phyloP scores from a whole-genome alignment of 78 protist genomes.

The Neovahlkampfia damariscottae region DNA sequence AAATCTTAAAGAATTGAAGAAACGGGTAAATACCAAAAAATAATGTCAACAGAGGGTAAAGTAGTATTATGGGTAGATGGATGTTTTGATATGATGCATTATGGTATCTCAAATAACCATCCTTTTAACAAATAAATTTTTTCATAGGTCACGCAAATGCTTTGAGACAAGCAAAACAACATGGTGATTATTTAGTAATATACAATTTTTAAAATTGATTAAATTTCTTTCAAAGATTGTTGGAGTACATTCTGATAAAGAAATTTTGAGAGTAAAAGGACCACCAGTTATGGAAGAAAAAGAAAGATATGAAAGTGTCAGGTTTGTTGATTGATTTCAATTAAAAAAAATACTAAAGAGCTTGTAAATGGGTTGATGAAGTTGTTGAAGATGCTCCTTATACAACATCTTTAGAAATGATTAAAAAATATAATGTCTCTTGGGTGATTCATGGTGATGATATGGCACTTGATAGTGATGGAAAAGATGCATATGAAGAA shows the following conservation, averaged over 20 bases:
- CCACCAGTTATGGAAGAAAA: slow-evolving; percentile 81
- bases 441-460: slow-evolving; percentile 61
- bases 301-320: slow-evolving; percentile 70
- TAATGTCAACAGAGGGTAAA: too few species aligned
- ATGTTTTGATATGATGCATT: slow-evolving; percentile 84
- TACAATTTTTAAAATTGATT: slow-evolving; percentile 50
- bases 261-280: slow-evolving; percentile 68
- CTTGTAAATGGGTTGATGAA: slow-evolving; percentile 91
- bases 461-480: slow-evolving; percentile 38
- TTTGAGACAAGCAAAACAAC: slow-evolving; percentile 35
- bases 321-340: too few species aligned
- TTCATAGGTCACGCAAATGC: slow-evolving; percentile 6
- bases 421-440: slow-evolving; percentile 30
- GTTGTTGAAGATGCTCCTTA: slow-evolving; percentile 82
- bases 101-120: slow-evolving; percentile 84
- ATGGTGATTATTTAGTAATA: slow-evolving; percentile 50
- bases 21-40: too few species aligned
- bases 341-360: too few species aligned
- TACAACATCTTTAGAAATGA: not conserved
- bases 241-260: slow-evolving; percentile 83
- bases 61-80: slow-evolving; percentile 55
- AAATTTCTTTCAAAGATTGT: too few species aligned
- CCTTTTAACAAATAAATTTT: slow-evolving; percentile 26
- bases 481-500: slow-evolving; percentile 62
- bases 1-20: too few species aligned